Base-by-base conservation (phyloP, 768 basidiomycete species). In the Pisolithus orientalis region DNA sequence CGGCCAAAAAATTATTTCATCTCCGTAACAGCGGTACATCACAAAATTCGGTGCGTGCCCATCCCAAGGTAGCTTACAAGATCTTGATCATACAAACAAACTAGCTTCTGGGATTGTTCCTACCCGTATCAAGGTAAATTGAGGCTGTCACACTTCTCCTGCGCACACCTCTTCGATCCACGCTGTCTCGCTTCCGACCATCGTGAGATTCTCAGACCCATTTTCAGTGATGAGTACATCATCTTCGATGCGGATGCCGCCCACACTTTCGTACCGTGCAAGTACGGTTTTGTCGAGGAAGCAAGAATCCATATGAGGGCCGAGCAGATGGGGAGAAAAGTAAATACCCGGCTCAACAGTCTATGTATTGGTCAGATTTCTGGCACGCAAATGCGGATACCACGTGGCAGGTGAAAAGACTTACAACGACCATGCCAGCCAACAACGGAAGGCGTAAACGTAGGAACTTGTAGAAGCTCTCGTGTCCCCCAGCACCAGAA, bases 211-310 rank as follows among this genome's bases (percentile, higher is more conserved):
- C 72, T 92, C 84, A 59, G 77, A 81, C 6, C 90, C 90, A 11
- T 76, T 74, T 52, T 75, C 67, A 9, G 83, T 91, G 55, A 99
- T 83, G 6, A 90, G 68, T 4, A 97, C 79, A 28, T 88, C 92
- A 65, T 98, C 95, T 67, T 98, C 95, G 57, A 98, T 94, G 47
- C 94, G 73, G 2, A 98, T 87, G 0, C 94, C 95, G 13, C 95
- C 95, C 24, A 97, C 89, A 32, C 72, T 69, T 61, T 90, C 84
- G 61, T 93, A 97, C 34, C 52, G 56, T 34, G 63, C 55, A 16
- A 65, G 65, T 17, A 59, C 44, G 0, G 56, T 51, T 0, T 44
- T 39, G 17, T 65, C 50, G 57, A 97, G 82, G 60, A 84, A 75
- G 53, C 72, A 73, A 28, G 85, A 84, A 59, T 78, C 69, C 42